phyloP scores from a whole-genome alignment of 2,329 filamentous ascomycete genomes.

The Exophiala mesophila region DNA sequence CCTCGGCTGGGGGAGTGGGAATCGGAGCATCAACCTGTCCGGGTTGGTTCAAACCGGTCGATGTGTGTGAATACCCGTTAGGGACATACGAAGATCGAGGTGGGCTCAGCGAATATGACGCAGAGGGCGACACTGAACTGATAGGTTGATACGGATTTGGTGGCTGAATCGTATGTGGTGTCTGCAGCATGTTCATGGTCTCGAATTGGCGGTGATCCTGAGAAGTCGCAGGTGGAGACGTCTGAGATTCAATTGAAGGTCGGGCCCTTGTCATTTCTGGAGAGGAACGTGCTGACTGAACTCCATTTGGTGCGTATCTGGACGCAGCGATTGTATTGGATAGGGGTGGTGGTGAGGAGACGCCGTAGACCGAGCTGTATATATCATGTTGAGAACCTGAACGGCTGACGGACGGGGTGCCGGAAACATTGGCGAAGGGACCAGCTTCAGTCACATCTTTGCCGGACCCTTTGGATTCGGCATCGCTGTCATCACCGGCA shows the following conservation, averaged over 20 bases:
- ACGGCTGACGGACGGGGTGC: conserved; percentile 69
- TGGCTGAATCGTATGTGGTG: conserved; percentile 1
- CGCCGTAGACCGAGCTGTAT: conserved; percentile 56
- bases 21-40: conserved; percentile 24
- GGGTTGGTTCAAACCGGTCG: conserved; percentile 33
- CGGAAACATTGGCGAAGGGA: conserved; percentile 75
- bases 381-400: conserved; percentile 71
- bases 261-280: conserved; percentile 48
- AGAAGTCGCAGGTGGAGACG: conserved; percentile 36
- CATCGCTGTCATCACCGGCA: conserved; percentile 77
- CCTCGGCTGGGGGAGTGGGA: conserved; percentile 23
- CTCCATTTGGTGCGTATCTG: conserved; percentile 40
- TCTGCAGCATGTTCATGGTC: conserved; percentile 22
- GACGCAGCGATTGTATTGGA: conserved; percentile 33
- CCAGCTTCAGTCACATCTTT: conserved; percentile 61
- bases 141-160: conserved; percentile 30
- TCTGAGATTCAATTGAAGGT: conserved; percentile 46
- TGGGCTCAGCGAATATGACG: conserved; percentile 20
- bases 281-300: conserved; percentile 47
- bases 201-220: conserved; percentile 29
- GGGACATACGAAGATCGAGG: conserved; percentile 22
- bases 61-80: conserved; percentile 34
- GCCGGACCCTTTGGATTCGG: conserved; percentile 52
- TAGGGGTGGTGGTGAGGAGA: conserved; percentile 32
- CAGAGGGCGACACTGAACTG: conserved; percentile 18